phyloP scores from a whole-genome alignment of 495 filamentous ascomycete species.

The Xylaria palmicola region DNA sequence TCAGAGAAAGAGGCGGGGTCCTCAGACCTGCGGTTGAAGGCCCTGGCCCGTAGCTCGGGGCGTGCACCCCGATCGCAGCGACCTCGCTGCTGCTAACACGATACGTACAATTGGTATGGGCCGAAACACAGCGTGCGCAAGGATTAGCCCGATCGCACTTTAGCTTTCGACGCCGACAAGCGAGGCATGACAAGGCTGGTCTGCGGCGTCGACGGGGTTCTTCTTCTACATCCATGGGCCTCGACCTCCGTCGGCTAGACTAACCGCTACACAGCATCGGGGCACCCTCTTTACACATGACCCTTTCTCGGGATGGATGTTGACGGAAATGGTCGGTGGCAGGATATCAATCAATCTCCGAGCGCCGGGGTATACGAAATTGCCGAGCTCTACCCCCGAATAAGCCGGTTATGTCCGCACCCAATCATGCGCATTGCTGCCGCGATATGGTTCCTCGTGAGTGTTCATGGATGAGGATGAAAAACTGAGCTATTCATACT shows the following conservation, averaged over 20 bases:
- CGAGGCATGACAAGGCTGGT: constrained; percentile 42
- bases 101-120: constrained; percentile 25
- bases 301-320: not conserved
- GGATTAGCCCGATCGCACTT: constrained; percentile 47
- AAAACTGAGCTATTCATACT: too few relatives aligned
- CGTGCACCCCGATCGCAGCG: not conserved
- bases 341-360: not conserved
- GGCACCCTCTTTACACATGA: too few relatives aligned
- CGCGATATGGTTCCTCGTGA: too few relatives aligned
- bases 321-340: not conserved
- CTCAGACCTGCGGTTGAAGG: constrained; percentile 4
- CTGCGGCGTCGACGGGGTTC: constrained; percentile 33
- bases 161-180: constrained; percentile 53
- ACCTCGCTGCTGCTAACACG: constrained; percentile 17
- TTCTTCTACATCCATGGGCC: constrained; percentile 25
- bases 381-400: constrained; percentile 1
- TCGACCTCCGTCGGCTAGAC: too few relatives aligned
- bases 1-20: constrained; percentile 7
- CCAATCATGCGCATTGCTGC: not conserved
- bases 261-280: too few relatives aligned
- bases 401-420: constrained; percentile 12
- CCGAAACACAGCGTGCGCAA: constrained; percentile 43
- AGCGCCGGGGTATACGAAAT: constrained; percentile 2
- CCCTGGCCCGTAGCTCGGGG: not conserved
- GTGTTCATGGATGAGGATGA: too few relatives aligned